Evolutionary conservation across 1,139 yeast genomes (phyloP).

Genomic region (Suhomyces wounanorum): DNA sequence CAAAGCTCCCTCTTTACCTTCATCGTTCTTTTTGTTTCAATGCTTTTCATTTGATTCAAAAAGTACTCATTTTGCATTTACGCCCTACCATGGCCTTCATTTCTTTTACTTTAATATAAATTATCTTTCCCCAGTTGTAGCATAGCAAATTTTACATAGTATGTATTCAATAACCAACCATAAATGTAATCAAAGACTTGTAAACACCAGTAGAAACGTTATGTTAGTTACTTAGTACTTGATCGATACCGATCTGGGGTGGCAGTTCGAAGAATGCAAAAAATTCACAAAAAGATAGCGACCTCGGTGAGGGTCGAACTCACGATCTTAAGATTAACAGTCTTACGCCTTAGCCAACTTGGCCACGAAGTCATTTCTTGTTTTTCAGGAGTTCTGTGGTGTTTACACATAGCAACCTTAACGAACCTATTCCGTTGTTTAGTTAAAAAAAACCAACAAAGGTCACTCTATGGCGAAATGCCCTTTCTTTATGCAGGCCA

Average conservation of each 20-base stretch:
- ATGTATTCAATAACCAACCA: no score
- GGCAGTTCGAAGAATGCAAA: no score
- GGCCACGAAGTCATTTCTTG: conserved; percentile 50
- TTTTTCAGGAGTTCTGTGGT: neutral
- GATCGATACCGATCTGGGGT: no score
- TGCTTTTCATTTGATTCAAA: conserved; percentile 6
- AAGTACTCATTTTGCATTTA: conserved; percentile 1
- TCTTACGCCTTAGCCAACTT: conserved; percentile 60
- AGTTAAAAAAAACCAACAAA: no score
- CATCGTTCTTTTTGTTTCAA: conserved; percentile 11
- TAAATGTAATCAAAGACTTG: no score
- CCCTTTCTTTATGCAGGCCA: no score
- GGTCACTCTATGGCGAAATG: no score
- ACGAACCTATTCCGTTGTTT: no score
- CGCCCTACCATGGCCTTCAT: conserved; percentile 3
- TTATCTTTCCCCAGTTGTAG: neutral
- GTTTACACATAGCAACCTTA: no score
- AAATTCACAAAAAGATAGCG: conserved; percentile 20
- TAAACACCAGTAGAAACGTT: no score
- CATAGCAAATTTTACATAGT: no score
- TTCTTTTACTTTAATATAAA: neutral
- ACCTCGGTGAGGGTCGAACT: conserved; percentile 50
- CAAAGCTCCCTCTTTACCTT: conserved; percentile 10
- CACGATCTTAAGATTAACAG: conserved; percentile 53
- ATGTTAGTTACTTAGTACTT: no score